Evolutionary conservation across 768 basidiomycete species (phyloP), one percentile per base, ranked within the genome.

Genomic region (Naganishia vaughanmartiniae): DNA sequence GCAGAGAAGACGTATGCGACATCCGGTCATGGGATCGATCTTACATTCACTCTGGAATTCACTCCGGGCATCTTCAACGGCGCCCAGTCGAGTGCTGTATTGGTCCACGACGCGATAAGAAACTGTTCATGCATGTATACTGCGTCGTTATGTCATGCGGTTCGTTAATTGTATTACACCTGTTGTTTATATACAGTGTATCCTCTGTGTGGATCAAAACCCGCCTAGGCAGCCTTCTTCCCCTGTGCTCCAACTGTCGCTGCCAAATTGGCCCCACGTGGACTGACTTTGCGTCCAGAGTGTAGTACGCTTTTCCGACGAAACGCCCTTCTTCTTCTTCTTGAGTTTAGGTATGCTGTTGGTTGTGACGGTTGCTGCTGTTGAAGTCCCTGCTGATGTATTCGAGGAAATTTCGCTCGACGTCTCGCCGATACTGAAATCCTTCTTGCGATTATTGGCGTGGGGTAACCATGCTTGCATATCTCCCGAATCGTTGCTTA

Each of bases 291-390:
- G 46, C 1, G 65, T 66, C 65, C 46, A 66, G 11, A 66, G 30
- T 14, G 65, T 48, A n/a, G 65, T 66, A 14, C 46, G 51, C 46
- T 66, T 66, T 15, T 66, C 65, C 2, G 65, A 51, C 45, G 65
- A 66, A 26, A 51, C 51, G 30, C 42, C n/a, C 65, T 54, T 66
- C 46, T 66, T 66, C 65, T 66, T 66, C 65, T 66, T 66, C 65
- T 66, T 66, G 42, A 66, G 65, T 24, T 66, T 66, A 24, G 51
- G 33, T 12, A 51, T 51, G 30, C 24, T n/a, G 51, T 11, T 54
- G 1, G n/a, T 24, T 17, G 51, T 21, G 24, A n/a, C 24, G 5
- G 46, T 30, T 31, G 65, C 31, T 66, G 39, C 4, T 21, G 65
- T 31, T 26, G 45, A 34, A 56, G 33, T 56, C 17, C 10, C 11